A percentile compares a stretch with the other conserved stretches of the same genome.
phyloP scores from a whole-genome alignment of 306 rosid species.

The Geum urbanum region DNA sequence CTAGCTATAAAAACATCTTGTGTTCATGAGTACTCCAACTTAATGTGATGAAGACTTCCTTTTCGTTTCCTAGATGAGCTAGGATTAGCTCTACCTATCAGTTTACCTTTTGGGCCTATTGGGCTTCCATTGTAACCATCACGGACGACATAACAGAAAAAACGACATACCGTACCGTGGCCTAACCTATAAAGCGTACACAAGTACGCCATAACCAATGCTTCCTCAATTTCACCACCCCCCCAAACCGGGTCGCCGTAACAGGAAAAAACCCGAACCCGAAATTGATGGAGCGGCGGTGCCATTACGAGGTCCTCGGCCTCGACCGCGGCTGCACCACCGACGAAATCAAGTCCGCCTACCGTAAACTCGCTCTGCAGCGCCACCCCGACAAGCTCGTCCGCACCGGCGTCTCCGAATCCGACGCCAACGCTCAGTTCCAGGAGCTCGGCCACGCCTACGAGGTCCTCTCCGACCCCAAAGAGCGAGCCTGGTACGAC shows the following conservation, averaged over 20 bases:
- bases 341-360: slow-evolving; percentile 75
- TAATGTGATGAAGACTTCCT: too few species aligned
- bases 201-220: not conserved
- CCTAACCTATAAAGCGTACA: not conserved
- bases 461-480: slow-evolving; percentile 91
- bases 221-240: too few species aligned
- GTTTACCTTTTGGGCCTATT: too few species aligned
- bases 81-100: too few species aligned
- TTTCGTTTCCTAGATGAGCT: too few species aligned
- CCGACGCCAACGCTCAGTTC: slow-evolving; percentile 82
- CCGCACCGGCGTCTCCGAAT: slow-evolving; percentile 63
- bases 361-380: slow-evolving; percentile 75
- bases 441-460: slow-evolving; percentile 93
- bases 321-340: slow-evolving; percentile 50
- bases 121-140: not conserved
- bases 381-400: slow-evolving; percentile 96
- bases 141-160: not conserved
- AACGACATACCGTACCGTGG: not conserved
- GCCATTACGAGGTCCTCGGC: slow-evolving; percentile 91
- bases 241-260: too few species aligned
- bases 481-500: slow-evolving; percentile 95
- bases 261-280: not conserved
- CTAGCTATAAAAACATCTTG: too few species aligned
- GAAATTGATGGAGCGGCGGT: slow-evolving; percentile 47
- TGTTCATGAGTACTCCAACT: too few species aligned